Base-by-base conservation (phyloP, 2,329 filamentous ascomycete species). In the Cladosporium halotolerans region DNA sequence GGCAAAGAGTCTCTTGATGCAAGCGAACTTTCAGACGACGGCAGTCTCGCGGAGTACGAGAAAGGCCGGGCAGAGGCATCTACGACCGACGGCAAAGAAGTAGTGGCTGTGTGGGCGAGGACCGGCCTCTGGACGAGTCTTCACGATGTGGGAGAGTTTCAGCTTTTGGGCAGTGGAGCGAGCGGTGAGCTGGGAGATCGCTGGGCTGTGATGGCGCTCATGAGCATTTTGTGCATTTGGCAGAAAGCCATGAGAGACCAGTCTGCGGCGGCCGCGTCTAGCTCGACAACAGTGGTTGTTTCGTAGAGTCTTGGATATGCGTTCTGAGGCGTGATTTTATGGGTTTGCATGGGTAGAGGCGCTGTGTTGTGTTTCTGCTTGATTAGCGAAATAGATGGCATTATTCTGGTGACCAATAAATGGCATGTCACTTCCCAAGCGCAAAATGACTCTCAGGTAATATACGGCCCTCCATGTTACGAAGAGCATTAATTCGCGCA, bases 71-170 rank as follows among this genome's bases (percentile, higher is more conserved):
- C 23, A 28, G 18, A 45, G 28, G 53, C 45, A 2, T 18, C 13
- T n/a, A 56, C 47, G 7, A 56, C 52, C 31, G 59, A 57, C 45
- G 59, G 57, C 10, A 56, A 57, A 23, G 59, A 61, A 40, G 51
- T 57, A 8, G 57, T 61, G 1, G 57, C 59, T 9, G 59, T 57
- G 3, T 60, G 55, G 55, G 58, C 57, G 13, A 56, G 58, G n/a
- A 55, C 55, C 13, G 49, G 47, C 46, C 51, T 51, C 19, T 55
- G 52, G 52, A 58, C 52, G 18, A 61, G 57, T 48, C 55, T 49
- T 8, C 46, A 53, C 40, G 57, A 60, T 33, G 28, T 56, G 13
- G 55, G 57, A 11, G 55, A 46, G 36, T 58, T 59, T 39, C 51
- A 52, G 10, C 59, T 61, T 23, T 31, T 53, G 14, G 56, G 57